Conservation (phyloP, 371 early-diverging fungal species). For the Mortierella sp. region DNA sequence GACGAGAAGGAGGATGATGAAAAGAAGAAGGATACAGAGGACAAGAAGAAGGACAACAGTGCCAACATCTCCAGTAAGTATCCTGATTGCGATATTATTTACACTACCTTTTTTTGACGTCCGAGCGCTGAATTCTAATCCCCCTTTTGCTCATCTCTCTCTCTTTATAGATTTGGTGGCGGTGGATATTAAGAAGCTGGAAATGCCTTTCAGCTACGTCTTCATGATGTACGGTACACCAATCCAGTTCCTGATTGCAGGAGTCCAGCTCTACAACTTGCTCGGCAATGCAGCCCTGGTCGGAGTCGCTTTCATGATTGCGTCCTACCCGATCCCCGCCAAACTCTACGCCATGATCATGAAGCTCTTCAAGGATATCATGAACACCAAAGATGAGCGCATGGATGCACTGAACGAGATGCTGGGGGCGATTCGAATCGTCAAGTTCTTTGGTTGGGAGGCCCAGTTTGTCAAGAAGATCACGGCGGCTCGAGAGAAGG, state of each 20-base stretch:
- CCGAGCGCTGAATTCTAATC: not conserved
- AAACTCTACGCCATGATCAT: conserved; percentile 65
- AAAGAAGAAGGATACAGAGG: conserved; percentile 19
- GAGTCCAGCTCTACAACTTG: conserved; percentile 70
- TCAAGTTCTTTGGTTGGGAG: conserved; percentile 90
- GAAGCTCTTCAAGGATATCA: conserved; percentile 63
- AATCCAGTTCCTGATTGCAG: conserved; percentile 68
- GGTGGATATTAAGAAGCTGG: conserved; percentile 70
- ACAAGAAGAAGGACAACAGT: conserved; percentile 56
- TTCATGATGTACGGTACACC: conserved; percentile 71
- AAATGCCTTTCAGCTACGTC: conserved; percentile 63
- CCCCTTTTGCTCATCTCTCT: not conserved
- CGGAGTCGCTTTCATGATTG: conserved; percentile 70
- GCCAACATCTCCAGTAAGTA: conserved; percentile 49
- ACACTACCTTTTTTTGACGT: not conserved
- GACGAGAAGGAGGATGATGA: conserved; percentile 18
- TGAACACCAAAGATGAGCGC: conserved; percentile 73
- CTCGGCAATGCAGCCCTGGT: conserved; percentile 75
- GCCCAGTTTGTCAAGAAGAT: conserved; percentile 70
- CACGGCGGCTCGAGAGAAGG: conserved; percentile 61
- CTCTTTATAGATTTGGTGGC: conserved; percentile 60
- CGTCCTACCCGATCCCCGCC: conserved; percentile 71
- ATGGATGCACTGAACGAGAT: conserved; percentile 74
- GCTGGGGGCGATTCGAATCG: conserved; percentile 76
- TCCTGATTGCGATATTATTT: not conserved